Evolutionary conservation across 169 alveolate genomes (phyloP), one percentile per base, ranked within the genome.

Genomic region (Plasmodium malariae): DNA sequence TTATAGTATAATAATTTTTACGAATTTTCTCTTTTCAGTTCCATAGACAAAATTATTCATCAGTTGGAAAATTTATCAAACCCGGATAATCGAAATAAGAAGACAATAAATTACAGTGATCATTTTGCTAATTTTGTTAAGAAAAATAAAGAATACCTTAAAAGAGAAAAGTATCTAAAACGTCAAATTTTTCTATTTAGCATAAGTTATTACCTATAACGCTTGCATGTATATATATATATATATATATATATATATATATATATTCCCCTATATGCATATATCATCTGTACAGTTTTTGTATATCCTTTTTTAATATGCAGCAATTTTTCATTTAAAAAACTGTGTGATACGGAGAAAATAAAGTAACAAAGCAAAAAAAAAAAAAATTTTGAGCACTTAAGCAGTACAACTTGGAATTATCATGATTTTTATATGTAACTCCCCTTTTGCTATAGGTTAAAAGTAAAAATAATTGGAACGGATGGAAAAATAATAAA

Each of bases 391-490:
- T 14, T 32, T 26, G 0, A 63, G 32, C 9, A 63, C 9, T 19
- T 0, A 69, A n/a, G n/a, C n/a, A n/a, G n/a, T n/a, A n/a, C n/a
- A n/a, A n/a, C n/a, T n/a, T n/a, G n/a, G n/a, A n/a, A n/a, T n/a
- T n/a, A n/a, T n/a, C n/a, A n/a, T n/a, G n/a, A n/a, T n/a, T n/a
- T n/a, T n/a, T n/a, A n/a, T n/a, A n/a, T n/a, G n/a, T n/a, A n/a
- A n/a, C 11, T 21, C 6, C 36, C 34, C 19, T 45, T 26, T 62
- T 24, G 6, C n/a, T 37, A 51, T 40, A 78, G 89, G 43, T 40
- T 78, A 65, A 78, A 78, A 78, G 89, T 78, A 30, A 78, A 78
- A 40, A 78, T 78, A 19, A 78, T 78, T 48, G 89, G 89, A 43
- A 78, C 78, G 2, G 67, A 78, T 45, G 89, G 89, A 68, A 78